Evolutionary conservation across 164 flowering plant genomes (phyloP).

Genomic region (Magnolia kwangsiensis): DNA sequence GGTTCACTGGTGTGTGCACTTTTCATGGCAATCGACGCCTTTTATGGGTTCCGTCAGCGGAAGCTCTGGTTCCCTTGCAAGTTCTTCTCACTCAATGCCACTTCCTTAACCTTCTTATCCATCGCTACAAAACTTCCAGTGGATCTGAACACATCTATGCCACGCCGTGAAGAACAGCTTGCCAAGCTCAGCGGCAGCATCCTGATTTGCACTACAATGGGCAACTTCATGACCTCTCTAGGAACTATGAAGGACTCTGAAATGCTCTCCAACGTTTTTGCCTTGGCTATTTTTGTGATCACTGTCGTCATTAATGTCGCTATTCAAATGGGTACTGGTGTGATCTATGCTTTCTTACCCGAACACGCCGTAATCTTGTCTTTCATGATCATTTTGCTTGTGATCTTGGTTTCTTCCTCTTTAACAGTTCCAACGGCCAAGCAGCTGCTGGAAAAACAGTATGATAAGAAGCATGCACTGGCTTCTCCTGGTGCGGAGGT

Average conservation of each 20-base stretch:
- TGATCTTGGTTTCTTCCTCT: conserved; percentile 4
- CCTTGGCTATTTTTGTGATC: conserved; percentile 51
- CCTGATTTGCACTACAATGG: conserved; percentile 50
- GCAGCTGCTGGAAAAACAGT: conserved; percentile 27
- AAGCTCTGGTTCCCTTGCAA: conserved; percentile 64
- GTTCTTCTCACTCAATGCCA: conserved; percentile 57
- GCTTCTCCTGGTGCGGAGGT: neutral
- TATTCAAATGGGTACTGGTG: conserved; percentile 55
- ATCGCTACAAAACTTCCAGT: conserved; percentile 51
- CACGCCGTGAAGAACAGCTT: conserved; percentile 47
- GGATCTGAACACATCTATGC: conserved; percentile 66
- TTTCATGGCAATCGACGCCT: conserved; percentile 45
- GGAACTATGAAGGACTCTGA: conserved; percentile 46
- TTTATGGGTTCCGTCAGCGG: conserved; percentile 29
- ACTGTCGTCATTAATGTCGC: conserved; percentile 49
- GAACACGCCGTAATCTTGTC: conserved; percentile 41
- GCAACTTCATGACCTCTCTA: conserved; percentile 59
- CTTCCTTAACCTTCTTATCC: conserved; percentile 45
- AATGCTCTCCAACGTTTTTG: conserved; percentile 37
- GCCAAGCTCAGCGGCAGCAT: conserved; percentile 55
- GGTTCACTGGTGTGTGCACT: conserved; percentile 49
- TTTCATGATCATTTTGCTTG: conserved; percentile 31
- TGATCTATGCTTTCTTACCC: conserved; percentile 35
- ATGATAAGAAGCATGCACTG: neutral
- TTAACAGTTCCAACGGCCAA: conserved; percentile 25